phyloP scores from a whole-genome alignment of 768 basidiomycete genomes.

The Boletus subparvulus region DNA sequence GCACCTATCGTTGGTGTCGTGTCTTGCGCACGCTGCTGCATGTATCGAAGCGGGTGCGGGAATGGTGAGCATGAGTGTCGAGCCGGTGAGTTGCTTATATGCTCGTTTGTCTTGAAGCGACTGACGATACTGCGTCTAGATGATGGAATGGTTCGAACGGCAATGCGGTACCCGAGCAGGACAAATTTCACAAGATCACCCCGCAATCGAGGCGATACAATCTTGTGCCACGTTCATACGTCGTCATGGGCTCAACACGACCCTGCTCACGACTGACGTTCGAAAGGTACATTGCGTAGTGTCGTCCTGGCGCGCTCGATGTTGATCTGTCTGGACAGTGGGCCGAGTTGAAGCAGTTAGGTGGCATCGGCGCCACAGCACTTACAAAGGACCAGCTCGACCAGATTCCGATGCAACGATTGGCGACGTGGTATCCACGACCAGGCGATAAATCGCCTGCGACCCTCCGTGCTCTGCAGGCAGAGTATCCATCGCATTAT shows the following conservation, averaged over 20 bases:
- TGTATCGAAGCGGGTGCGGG: slow-evolving; percentile 54
- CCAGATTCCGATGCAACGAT: slow-evolving; percentile 26
- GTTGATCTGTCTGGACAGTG: slow-evolving; percentile 28
- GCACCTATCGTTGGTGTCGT: slow-evolving; percentile 53
- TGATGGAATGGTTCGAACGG: slow-evolving; percentile 44
- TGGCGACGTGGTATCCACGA: slow-evolving; percentile 33
- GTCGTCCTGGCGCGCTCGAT: not conserved
- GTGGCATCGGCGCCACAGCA: slow-evolving; percentile 44
- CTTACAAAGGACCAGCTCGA: slow-evolving; percentile 43
- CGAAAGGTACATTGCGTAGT: slow-evolving; percentile 35
- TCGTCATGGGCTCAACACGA: slow-evolving; percentile 38
- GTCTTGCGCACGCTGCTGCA: slow-evolving; percentile 52
- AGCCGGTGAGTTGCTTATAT: slow-evolving; percentile 39
- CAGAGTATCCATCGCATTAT: slow-evolving; percentile 39
- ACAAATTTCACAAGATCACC: slow-evolving; percentile 28
- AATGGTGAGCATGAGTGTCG: slow-evolving; percentile 50
- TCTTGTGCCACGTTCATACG: slow-evolving; percentile 46
- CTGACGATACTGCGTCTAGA: slow-evolving; percentile 26
- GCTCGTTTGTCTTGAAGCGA: not conserved
- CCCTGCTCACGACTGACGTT: slow-evolving; percentile 42
- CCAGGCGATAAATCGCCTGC: slow-evolving; percentile 29
- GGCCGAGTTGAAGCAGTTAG: slow-evolving; percentile 41
- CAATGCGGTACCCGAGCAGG: slow-evolving; percentile 13
- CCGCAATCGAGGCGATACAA: slow-evolving; percentile 48
- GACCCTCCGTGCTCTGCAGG: slow-evolving; percentile 37